These are phyloP conservation scores for Fagus crenata DNA, from an alignment of 306 rosid genomes.

Conservation along the genomic window DNA sequence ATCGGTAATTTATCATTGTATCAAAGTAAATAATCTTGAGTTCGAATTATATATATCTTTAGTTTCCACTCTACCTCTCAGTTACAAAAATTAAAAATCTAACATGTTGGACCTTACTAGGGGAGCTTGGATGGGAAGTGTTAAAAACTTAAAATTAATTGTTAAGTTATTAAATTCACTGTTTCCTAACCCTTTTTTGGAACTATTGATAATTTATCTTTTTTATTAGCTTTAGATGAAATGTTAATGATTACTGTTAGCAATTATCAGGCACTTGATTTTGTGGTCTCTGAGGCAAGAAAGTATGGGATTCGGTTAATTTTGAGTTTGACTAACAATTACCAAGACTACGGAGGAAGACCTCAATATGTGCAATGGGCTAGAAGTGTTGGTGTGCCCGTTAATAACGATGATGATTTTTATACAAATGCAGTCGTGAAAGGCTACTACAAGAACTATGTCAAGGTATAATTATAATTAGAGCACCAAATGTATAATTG, in stretches of 20 bases:
- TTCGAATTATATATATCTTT: too few relatives aligned
- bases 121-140: too few relatives aligned
- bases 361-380: constrained; percentile 65
- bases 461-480: constrained; percentile 13
- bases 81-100: too few relatives aligned
- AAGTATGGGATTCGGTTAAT: constrained; percentile 39
- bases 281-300: constrained; percentile 57
- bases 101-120: too few relatives aligned
- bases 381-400: constrained; percentile 25
- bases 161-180: too few relatives aligned
- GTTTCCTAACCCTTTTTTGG: too few relatives aligned
- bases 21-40: too few relatives aligned
- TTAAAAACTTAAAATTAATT: too few relatives aligned
- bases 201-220: too few relatives aligned
- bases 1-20: too few relatives aligned
- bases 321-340: constrained; percentile 53
- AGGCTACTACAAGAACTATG: constrained; percentile 50
- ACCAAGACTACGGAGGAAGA: constrained; percentile 55
- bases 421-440: constrained; percentile 38
- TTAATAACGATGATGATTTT: constrained; percentile 48
- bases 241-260: neutral
- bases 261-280: constrained; percentile 48
- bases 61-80: too few relatives aligned
- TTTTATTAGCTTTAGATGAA: neutral
- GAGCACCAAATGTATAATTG: neutral